phyloP scores from a whole-genome alignment of 2,329 filamentous ascomycete genomes.

The Penicillium vulpinum region DNA sequence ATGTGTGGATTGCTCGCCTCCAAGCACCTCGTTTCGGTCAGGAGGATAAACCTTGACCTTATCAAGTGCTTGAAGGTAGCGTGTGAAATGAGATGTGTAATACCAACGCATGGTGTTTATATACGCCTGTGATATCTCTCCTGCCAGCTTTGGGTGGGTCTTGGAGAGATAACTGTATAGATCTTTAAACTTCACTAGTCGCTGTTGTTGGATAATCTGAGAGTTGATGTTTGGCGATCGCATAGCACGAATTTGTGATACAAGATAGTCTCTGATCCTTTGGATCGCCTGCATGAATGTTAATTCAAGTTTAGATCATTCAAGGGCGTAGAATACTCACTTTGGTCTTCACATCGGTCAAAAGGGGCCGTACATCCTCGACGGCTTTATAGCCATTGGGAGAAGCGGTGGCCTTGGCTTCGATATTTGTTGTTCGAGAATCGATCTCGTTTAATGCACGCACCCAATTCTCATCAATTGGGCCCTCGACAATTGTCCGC shows the following conservation, averaged over 20 bases:
- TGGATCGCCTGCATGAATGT: conserved; percentile 67
- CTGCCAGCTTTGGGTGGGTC: conserved; percentile 78
- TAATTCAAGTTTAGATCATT: conserved; percentile 4
- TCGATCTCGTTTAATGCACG: conserved; percentile 81
- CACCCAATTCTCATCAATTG: conserved; percentile 87
- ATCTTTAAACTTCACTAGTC: conserved; percentile 84
- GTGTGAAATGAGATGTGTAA: conserved; percentile 84
- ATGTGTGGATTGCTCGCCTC: conserved; percentile 70
- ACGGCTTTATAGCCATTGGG: conserved; percentile 70
- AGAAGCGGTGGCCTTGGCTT: conserved; percentile 63
- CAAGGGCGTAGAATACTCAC: conserved; percentile 42
- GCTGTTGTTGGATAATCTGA: conserved; percentile 93
- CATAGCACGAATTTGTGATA: conserved; percentile 89
- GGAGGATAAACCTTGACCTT: conserved; percentile 80
- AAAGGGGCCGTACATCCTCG: conserved; percentile 78
- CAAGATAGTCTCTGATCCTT: conserved; percentile 89
- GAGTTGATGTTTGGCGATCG: conserved; percentile 95
- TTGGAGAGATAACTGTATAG: conserved; percentile 81
- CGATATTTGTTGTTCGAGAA: conserved; percentile 70
- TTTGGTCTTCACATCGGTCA: conserved; percentile 82
- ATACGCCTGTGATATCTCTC: conserved; percentile 90
- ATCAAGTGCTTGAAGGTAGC: conserved; percentile 79
- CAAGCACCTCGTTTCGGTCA: conserved; percentile 81
- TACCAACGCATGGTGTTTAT: conserved; percentile 99
- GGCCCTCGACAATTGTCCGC: conserved; percentile 79